A percentile compares a stretch with the other conserved stretches of the same genome.
phyloP scores from a whole-genome alignment of 768 basidiomycete species.

The Hericium alpestre region DNA sequence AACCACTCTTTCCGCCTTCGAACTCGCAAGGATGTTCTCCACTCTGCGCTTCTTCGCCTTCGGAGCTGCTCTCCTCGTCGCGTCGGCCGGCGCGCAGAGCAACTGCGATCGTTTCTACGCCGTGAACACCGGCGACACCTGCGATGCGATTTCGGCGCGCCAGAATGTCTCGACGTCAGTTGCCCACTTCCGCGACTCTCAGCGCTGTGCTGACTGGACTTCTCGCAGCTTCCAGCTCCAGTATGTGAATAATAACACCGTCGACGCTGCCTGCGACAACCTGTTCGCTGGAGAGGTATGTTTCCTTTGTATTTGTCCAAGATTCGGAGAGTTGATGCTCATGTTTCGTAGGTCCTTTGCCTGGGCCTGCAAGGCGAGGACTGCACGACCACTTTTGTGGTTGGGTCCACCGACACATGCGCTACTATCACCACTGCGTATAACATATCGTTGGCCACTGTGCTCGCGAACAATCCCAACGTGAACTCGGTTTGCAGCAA shows the following conservation, averaged over 20 bases:
- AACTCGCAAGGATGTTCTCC: background rate
- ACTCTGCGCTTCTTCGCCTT: background rate
- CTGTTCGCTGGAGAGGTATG: constrained; percentile 30
- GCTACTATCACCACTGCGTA: constrained; percentile 29
- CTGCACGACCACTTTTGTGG: constrained; percentile 51
- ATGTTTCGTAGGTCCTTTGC: constrained; percentile 33
- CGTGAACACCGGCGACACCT: constrained; percentile 47
- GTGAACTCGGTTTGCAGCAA: constrained; percentile 46
- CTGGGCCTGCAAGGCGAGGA: constrained; percentile 51
- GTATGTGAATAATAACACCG: constrained; percentile 36
- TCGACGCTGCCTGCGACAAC: constrained; percentile 51
- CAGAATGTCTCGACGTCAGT: constrained; percentile 54
- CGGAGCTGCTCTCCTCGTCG: background rate
- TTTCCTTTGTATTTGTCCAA: background rate
- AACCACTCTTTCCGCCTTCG: background rate
- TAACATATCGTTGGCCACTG: constrained; percentile 42
- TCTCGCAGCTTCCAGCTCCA: constrained; percentile 60
- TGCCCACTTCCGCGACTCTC: background rate
- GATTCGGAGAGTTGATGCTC: background rate
- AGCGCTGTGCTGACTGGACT: background rate
- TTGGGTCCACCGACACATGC: constrained; percentile 47
- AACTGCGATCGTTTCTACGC: constrained; percentile 52
- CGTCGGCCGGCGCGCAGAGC: background rate
- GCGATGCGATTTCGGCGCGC: constrained; percentile 55
- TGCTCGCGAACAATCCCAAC: constrained; percentile 68